Base-by-base conservation (phyloP, 495 filamentous ascomycete genomes). In the Aspergillus bertholletiae region DNA sequence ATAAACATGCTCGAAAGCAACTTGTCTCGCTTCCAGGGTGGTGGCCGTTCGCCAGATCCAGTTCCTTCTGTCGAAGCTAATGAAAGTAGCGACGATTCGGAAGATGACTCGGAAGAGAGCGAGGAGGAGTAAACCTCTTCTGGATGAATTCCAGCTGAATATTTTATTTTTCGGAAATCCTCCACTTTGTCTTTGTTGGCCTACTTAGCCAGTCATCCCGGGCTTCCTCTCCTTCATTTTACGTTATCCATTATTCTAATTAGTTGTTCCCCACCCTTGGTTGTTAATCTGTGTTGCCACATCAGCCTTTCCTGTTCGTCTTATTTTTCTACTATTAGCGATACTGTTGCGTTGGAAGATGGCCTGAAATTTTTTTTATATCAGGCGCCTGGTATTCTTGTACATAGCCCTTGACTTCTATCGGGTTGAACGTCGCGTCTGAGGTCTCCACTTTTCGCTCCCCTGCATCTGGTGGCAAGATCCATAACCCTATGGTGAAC, bases 1-100 rank as follows among this genome's bases (percentile, higher is more conserved):
- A 96, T 98, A 65, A 81, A 84, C 49, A 81, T 88, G 70, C 83
- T 98, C 17, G 79, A 86, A 66, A 82, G 74, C 59, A 78, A 75
- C 37, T 65, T 80, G 7, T 76, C 74, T 21, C 72, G 75, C 15
- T 81, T 81, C 66, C 65, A 74, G 51, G 74, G 70, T 46, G 72
- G 62, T 27, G 66, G 65, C n/a, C 66, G 58, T 35, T 76, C 72
- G 4, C 72, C 74, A 1, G 71, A 73, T 17, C 71, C 75, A 26
- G 60, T 74, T 32, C 69, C 63, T 57, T 80, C 70, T 15, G 70
- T 76, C 46, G 77, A 80, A 59, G 66, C 66, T 46, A 75, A 75
- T 46, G 77, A 77, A 39, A 77, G 74, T 54, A 79, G 76, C 58
- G 75, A 74, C 52, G 77, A 74, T 46, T 77, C 76, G 15, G 75